Percentiles rank a stretch among this genome's conserved stretches.
Conservation (phyloP, 106 monocot genomes). For the Acorus gramineus region DNA sequence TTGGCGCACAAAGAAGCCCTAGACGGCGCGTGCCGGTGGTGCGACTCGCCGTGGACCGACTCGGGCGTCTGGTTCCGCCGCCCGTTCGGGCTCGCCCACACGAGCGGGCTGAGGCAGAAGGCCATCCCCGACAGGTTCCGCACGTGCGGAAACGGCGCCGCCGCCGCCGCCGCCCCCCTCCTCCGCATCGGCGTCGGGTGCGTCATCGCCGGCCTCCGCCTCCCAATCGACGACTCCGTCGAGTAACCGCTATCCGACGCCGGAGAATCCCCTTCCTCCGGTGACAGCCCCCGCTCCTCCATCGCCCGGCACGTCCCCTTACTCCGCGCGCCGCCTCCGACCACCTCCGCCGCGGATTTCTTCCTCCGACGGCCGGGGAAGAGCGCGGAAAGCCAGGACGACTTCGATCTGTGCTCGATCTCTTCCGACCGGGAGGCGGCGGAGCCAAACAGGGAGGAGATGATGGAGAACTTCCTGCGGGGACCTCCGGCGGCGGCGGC, state of each 20-base stretch:
- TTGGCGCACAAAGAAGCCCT: constrained; percentile 1
- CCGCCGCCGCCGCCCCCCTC: background rate
- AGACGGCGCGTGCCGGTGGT: constrained; percentile 1
- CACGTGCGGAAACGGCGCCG: background rate
- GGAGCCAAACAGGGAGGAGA: constrained; percentile 13
- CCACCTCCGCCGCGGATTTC: background rate
- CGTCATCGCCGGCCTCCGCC: constrained; percentile 4
- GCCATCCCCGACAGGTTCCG: constrained; percentile 25
- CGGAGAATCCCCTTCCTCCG: background rate
- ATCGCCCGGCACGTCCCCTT: background rate
- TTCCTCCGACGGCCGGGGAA: constrained; percentile 8
- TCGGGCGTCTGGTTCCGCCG: too few relatives aligned
- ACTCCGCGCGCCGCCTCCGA: background rate
- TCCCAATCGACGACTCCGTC: constrained; percentile 6
- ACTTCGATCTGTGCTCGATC: background rate
- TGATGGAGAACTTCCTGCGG: constrained; percentile 7
- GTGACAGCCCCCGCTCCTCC: constrained; percentile 13
- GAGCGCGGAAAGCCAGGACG: constrained; percentile 20
- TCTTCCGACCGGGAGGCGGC: background rate
- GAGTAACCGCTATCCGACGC: constrained; percentile 2
- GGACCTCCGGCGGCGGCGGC: background rate
- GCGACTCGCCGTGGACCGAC: background rate
- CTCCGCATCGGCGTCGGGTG: constrained; percentile 17
- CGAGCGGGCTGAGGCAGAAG: constrained; percentile 43
- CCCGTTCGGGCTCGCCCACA: constrained; percentile 11